phyloP scores from a whole-genome alignment of 345 rosid species.

The Arabis alpina region DNA sequence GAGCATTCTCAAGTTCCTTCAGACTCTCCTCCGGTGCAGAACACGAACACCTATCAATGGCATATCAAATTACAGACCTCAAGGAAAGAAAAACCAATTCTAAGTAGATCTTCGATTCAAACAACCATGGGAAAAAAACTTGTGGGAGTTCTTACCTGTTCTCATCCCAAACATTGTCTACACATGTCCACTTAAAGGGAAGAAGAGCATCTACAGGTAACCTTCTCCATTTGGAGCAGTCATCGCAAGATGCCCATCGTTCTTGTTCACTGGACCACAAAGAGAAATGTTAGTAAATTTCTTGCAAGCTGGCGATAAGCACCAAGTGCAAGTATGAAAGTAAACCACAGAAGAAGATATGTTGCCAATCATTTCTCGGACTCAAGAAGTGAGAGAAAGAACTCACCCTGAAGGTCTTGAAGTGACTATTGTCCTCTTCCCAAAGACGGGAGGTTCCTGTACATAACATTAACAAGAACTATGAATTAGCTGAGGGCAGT shows the following conservation, averaged over 20 bases:
- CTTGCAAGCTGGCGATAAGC: constrained; percentile 9
- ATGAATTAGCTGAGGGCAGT: constrained; percentile 29
- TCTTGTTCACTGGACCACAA: constrained; percentile 58
- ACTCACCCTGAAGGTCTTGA: constrained; percentile 67
- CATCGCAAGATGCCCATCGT: constrained; percentile 89
- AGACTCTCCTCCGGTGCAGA: constrained; percentile 63
- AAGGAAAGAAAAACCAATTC: neutral
- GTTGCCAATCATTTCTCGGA: neutral
- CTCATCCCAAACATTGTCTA: constrained; percentile 71
- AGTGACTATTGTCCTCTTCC: constrained; percentile 76
- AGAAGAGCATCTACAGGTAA: constrained; percentile 70
- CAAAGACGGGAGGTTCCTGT: constrained; percentile 93
- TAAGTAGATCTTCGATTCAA: neutral
- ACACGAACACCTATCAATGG: constrained; percentile 61
- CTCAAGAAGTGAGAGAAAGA: constrained; percentile 20
- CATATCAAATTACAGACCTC: constrained; percentile 14
- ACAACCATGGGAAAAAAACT: neutral
- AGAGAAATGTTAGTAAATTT: constrained; percentile 3
- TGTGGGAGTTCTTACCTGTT: constrained; percentile 50
- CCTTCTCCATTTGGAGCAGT: constrained; percentile 86
- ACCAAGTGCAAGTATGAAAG: constrained; percentile 19
- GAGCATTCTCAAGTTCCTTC: constrained; percentile 66
- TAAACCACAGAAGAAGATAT: neutral
- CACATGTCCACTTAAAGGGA: constrained; percentile 73
- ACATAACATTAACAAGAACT: constrained; percentile 41